Evolutionary conservation across 306 rosid genomes (phyloP), one percentile per base, ranked within the genome.

Genomic region (Pyrus pyrifolia): DNA sequence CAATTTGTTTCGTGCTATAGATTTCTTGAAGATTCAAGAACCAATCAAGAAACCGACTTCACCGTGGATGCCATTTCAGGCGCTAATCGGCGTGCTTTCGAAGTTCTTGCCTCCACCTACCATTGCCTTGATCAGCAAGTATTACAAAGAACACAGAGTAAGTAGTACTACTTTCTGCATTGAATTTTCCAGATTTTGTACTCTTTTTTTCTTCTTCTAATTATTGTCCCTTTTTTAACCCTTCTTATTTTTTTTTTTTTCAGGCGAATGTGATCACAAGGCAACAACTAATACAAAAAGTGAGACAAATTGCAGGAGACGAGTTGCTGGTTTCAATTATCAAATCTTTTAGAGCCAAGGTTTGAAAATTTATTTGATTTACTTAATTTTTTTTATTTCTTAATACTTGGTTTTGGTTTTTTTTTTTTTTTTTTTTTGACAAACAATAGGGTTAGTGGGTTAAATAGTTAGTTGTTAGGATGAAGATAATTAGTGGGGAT

Each of bases 41-140:
- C 79, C 86, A 2, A 8, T 75, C 71, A 83, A 79, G 57, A 74
- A 66, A 83, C 99, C 99, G 14, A 77, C 85, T 38, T 92, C 97
- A 1, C 99, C 97, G 15, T 92, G 97, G 97, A 85, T 95, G 88
- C 92, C 97, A 66, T 84, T 95, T 59, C 81, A 96, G 4, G 15
- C 80, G 75, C 76, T 95, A 30, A 86, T 95, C 40, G 78, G 88
- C 6, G 88, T 72, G 59, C 97, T 95, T 30, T 82, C 97, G 0
- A 86, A 81, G 85, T 79, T 76, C 51, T 80, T 95, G 68, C 96
- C 93, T 51, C 74, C 84, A 14, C 61, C 81, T 35, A 61, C 83
- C 13, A 22, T 89, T 70, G 81, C 75, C 12, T 23, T 82, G 85
- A 80, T 95, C 72, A 51, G 76, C 82, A 88, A 91, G 85, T 71